A percentile compares a stretch with the other conserved stretches of the same genome.
Conservation (phyloP, 306 rosid genomes). For the Pueraria montana region DNA sequence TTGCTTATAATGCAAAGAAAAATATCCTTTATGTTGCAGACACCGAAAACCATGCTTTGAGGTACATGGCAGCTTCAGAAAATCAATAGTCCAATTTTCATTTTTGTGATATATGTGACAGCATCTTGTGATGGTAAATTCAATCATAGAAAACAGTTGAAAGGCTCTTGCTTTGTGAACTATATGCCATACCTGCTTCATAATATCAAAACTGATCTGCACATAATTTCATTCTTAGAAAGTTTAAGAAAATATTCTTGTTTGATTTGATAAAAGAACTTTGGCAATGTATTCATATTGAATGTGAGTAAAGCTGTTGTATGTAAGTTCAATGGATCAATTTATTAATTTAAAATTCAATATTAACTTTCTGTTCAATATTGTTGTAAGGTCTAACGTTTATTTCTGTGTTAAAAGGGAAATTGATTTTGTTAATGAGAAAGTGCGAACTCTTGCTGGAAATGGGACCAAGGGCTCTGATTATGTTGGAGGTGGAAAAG, state of each 20-base stretch:
- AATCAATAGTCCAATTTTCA: constrained; percentile 8
- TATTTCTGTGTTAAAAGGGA: constrained; percentile 62
- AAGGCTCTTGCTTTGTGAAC: constrained; percentile 1
- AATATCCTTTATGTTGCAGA: constrained; percentile 93
- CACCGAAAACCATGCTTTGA: constrained; percentile 97
- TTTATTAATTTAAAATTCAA: constrained; percentile 6
- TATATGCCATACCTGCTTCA: constrained; percentile 34
- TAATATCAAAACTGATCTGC: constrained; percentile 22
- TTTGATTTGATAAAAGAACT: constrained; percentile 34
- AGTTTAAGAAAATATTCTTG: constrained; percentile 3
- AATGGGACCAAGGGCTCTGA: constrained; percentile 98
- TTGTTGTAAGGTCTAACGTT: constrained; percentile 24
- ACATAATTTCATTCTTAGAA: constrained; percentile 27
- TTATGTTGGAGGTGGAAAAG: constrained; percentile 83
- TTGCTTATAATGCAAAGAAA: constrained; percentile 90
- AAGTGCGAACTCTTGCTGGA: constrained; percentile 90
- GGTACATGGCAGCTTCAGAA: constrained; percentile 64
- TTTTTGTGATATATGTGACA: constrained; percentile 31
- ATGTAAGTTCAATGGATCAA: constrained; percentile 31
- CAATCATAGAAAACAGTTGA: constrained; percentile 28
- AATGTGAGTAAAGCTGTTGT: constrained; percentile 27
- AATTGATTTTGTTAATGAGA: constrained; percentile 86
- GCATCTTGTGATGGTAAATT: constrained; percentile 23
- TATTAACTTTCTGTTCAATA: neutral
- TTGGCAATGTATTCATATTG: constrained; percentile 37